Evolutionary conservation across 306 rosid species (phyloP), one percentile per base, ranked within the genome.

Genomic region (Morella rubra): DNA sequence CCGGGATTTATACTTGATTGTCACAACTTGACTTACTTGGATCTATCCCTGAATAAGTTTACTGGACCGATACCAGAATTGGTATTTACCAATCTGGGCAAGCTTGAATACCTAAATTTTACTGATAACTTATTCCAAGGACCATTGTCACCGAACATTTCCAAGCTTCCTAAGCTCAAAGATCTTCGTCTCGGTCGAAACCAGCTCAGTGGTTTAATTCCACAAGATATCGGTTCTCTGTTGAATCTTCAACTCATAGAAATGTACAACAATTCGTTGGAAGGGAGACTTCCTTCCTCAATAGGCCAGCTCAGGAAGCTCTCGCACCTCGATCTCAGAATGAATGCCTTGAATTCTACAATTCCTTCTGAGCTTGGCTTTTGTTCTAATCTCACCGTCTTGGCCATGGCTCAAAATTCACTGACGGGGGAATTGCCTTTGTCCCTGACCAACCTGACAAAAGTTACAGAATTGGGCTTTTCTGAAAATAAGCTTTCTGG

Each of bases 21-120:
- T 55, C 32, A 69, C 44, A 86, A 88, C 81, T 69, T 90, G 83
- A 84, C 89, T 1, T 86, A 72, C 79, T 87, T 91, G 8, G 93
- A 91, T 54, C 71, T 91, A 80, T 88, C 97, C 46, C 6, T 11
- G 2, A 90, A 85, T 65, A 0, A 0, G 0, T 76, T 86, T 62
- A 79, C 76, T n/a, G 81, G 84, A 74, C 80, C 46, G 37, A 85
- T 91, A 59, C 90, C 94, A 61, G 86, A 90, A 65, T 55, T 73
- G 42, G 13, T 89, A 42, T 81, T 83, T 69, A 67, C 77, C 75
- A 87, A 83, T 73, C 77, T 92, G 37, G 80, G 1, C 12, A 84
- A 75, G 67, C 97, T 92, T 16, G 86, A 90, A 81, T 81, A 66
- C 70, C 84, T 92, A 64, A 84, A 89, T 80, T 90, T 89, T 69